Evolutionary conservation across 2,329 filamentous ascomycete genomes (phyloP).

Genomic region (Penicillium sp.): DNA sequence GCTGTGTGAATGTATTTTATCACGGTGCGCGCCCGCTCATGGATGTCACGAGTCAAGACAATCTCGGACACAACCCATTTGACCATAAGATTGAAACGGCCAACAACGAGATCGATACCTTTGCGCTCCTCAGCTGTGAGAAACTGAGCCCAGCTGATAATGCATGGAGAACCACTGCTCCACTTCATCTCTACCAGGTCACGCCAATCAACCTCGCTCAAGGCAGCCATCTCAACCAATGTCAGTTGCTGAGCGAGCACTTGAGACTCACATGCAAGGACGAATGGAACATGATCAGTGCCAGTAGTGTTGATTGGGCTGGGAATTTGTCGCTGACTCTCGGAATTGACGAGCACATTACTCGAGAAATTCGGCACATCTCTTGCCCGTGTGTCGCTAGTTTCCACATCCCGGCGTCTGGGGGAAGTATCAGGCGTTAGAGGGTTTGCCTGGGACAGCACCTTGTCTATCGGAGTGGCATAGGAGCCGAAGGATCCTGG

Average conservation of each 20-base stretch:
- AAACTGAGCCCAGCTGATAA: conserved; percentile 59
- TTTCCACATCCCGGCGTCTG: conserved; percentile 19
- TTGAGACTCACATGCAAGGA: conserved; percentile 59
- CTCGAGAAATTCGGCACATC: conserved; percentile 29
- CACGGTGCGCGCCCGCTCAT: conserved; percentile 57
- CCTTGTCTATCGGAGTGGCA: conserved; percentile 28
- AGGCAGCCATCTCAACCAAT: conserved; percentile 59
- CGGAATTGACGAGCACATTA: conserved; percentile 33
- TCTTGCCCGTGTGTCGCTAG: conserved; percentile 14
- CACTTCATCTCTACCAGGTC: conserved; percentile 61
- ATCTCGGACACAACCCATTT: conserved; percentile 63
- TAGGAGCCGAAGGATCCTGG: conserved; percentile 33
- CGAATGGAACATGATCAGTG: conserved; percentile 54
- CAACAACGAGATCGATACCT: conserved; percentile 61
- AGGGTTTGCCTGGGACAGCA: conserved; percentile 33
- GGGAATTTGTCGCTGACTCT: conserved; percentile 21
- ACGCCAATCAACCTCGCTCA: conserved; percentile 63
- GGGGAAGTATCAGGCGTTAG: conserved; percentile 45
- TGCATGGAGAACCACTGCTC: conserved; percentile 51
- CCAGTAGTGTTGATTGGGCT: conserved; percentile 10
- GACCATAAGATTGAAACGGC: conserved; percentile 62
- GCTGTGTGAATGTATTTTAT: conserved; percentile 62
- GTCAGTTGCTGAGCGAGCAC: conserved; percentile 60
- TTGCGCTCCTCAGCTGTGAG: conserved; percentile 50
- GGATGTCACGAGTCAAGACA: conserved; percentile 53